Evolutionary conservation across 2,329 filamentous ascomycete genomes (phyloP), one percentile per base, ranked within the genome.

Genomic region (Didymella pinodella): DNA sequence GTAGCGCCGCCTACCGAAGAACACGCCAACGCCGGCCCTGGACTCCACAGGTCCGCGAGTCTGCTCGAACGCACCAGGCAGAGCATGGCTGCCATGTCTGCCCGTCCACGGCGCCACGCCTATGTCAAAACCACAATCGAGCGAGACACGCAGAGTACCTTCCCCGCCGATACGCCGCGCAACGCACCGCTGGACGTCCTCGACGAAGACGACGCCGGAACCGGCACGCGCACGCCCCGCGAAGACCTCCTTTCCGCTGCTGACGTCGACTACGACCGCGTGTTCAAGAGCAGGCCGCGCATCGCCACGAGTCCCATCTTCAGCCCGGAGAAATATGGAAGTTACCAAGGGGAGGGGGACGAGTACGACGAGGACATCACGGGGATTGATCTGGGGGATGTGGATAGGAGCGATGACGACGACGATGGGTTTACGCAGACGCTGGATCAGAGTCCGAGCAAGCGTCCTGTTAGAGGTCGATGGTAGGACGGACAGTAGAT

Each of bases 231-330:
- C 4, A 82, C 87, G 1, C 83, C 90, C 8, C 82, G 85, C 0
- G 89, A 94, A 70, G 85, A 89, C 63, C 78, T 96, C 40, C 88
- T 96, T n/a, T 40, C 36, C 28, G 83, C 83, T 16, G 84, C 88
- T 54, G 88, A 92, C 65, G 82, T 85, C 4, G 92, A 96, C 60
- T 90, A 92, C 75, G 89, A 90, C 59, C 90, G 89, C 26, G 89
- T 97, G 1, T 97, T 97, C 75, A 91, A 89, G 78, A 93, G 91
- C 63, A 80, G 93, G 64, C 93, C 93, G 0, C 90, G 88, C 75
- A 87, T 97, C 65, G 88, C 89, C 64, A 86, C 86, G 11, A 96
- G 92, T 74, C 92, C 93, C 1, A 74, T 87, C 1, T 74, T 74
- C 48, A 69, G 66, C 51, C 73, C 73, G 2, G 48, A 57, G 18